Evolutionary conservation across 768 basidiomycete species (phyloP), one percentile per base, ranked within the genome.

Genomic region (Lactifluus rugatus): DNA sequence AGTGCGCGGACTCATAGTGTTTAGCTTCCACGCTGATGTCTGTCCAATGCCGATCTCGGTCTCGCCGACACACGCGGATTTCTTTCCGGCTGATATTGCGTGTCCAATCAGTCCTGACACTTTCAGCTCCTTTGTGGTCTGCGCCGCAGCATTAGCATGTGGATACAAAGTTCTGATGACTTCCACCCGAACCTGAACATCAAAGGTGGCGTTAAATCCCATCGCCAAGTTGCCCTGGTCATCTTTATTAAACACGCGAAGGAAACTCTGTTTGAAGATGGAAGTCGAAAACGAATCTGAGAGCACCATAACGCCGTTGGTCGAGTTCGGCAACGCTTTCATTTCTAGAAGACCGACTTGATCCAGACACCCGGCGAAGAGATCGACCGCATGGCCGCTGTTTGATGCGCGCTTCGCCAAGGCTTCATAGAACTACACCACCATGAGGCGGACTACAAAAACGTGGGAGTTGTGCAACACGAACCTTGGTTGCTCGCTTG

Each of bases 191-290:
- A 91, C 92, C 81, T 94, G 89, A 25, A 99, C 95, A 70, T 98
- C 96, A 65, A 99, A 95, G 0, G 93, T 98, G 10, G 93, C 96
- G 66, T 98, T 99, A 76, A 98, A 98, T 55, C 95, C 96, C 94
- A 98, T 97, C 67, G 88, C 83, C 26, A 98, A 77, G 63, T 89
- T 80, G 1, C 94, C 95, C 62, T 95, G 83, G 17, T 89, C 90
- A 64, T 95, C 95, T 70, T 96, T 97, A 67, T 78, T 83, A 71
- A 99, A 93, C 42, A 95, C 76, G 42, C 93, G 83, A 42, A 96
- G 79, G 84, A 96, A 97, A 66, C 87, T 90, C 71, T 97, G 95
- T 76, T 98, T 98, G 83, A 98, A 98, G 69, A 98, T 96, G 25
- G 93, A 93, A 10, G 95, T 98, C 11, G 89, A 85, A 70, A 98